Base-by-base conservation (phyloP, 768 basidiomycete genomes). In the Pisolithus microcarpus region DNA sequence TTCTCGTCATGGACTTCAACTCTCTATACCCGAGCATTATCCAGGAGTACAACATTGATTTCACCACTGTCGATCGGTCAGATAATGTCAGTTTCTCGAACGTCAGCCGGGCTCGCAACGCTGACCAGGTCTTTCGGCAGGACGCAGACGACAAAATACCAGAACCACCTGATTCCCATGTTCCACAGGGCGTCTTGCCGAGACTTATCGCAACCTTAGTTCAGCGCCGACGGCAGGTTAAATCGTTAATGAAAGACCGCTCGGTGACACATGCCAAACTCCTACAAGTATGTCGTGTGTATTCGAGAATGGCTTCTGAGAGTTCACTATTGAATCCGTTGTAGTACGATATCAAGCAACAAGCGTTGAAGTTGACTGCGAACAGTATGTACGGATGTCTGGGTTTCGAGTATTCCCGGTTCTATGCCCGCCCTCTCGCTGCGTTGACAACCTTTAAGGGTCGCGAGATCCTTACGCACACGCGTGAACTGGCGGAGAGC, bases 321-420 rank as follows among this genome's bases (percentile, higher is more conserved):
- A 16, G n/a, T 38, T 24, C 45, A 1, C 58, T 51, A 1, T 50
- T 30, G 43, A 8, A 40, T 7, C 30, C 39, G 13, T 24, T 51
- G 1, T 61, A 97, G 90, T 98, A 86, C 62, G 93, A 99, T 61
- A 96, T 98, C 72, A 93, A 92, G 64, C 96, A 99, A 59, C 85
- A 90, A 67, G 96, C 96, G 1, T 75, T 98, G 46, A 98, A 98
- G 71, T 82, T 98, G 31, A 99, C 96, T 4, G 96, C 96, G 45
- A 98, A 99, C 72, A 94, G 91, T 75, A 99, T 98, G 96, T 99
- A 99, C 67, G 96, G 96, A 16, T 99, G 96, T 75, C 84, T 99
- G 19, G 96, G 96, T 44, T 98, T 97, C 64, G 92, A 94, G 62
- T 88, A 92, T 59, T 97, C 96, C 9, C 75, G 96, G 46, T 98